phyloP scores from a whole-genome alignment of 768 basidiomycete species.

The Rhodotorula graminis region DNA sequence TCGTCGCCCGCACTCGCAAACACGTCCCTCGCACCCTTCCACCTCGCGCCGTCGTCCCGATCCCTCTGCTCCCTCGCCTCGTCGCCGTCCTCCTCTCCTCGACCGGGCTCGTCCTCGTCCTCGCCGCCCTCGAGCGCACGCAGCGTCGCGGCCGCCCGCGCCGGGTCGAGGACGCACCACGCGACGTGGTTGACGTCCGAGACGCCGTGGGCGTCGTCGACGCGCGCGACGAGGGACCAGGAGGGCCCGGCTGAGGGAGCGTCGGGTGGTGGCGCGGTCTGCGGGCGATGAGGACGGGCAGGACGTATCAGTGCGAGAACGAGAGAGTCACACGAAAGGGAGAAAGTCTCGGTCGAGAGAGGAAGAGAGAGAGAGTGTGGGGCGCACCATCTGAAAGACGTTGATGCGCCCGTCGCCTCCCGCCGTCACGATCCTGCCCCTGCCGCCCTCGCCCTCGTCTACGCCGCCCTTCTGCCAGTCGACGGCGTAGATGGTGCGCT shows the following conservation, averaged over 20 bases:
- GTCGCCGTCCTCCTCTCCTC: not conserved
- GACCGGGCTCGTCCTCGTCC: not conserved
- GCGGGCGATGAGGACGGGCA: too few relatives aligned
- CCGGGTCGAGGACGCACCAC: constrained; percentile 59
- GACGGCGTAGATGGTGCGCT: constrained; percentile 72
- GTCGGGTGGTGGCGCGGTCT: not conserved
- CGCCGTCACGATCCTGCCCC: constrained; percentile 80
- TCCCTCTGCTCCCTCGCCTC: not conserved
- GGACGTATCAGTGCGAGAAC: too few relatives aligned
- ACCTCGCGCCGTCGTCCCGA: constrained; percentile 15
- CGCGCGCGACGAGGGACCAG: constrained; percentile 54
- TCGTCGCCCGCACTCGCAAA: constrained; percentile 85
- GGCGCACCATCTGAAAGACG: constrained; percentile 63
- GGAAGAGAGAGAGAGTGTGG: not conserved
- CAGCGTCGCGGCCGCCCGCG: constrained; percentile 10
- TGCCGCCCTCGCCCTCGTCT: constrained; percentile 42
- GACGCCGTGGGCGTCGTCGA: constrained; percentile 69
- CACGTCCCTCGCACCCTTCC: constrained; percentile 60
- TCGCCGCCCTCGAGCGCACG: constrained; percentile 32
- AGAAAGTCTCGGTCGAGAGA: too few relatives aligned
- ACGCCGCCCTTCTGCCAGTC: constrained; percentile 60
- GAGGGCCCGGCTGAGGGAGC: not conserved
- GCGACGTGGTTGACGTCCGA: constrained; percentile 76
- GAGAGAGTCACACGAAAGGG: too few relatives aligned
- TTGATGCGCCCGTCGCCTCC: constrained; percentile 80